These are phyloP conservation scores for Apostasia shenzhenica DNA, from an alignment of 106 monocot species.

Conservation along the genomic window DNA sequence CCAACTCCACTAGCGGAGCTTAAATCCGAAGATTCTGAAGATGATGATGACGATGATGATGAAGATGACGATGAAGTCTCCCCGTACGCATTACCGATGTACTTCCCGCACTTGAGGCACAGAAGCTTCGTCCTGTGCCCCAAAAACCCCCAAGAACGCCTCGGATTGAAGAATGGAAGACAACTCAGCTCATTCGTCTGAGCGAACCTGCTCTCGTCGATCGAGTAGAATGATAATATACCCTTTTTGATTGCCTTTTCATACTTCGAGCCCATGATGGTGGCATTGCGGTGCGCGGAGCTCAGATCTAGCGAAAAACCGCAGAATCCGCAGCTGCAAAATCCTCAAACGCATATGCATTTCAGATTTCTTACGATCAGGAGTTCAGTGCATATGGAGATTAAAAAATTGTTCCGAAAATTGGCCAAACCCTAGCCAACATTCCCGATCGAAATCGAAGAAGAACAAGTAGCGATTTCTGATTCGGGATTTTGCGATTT, in stretches of 20 bases:
- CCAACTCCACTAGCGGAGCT: not conserved
- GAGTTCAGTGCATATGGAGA: not conserved
- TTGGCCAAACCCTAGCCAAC: not conserved
- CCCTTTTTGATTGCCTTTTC: slow-evolving; percentile 48
- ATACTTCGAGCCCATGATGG: slow-evolving; percentile 44
- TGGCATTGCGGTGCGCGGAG: slow-evolving; percentile 37
- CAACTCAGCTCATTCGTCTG: slow-evolving; percentile 37
- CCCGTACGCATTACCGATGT: slow-evolving; percentile 17
- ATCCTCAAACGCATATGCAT: not conserved
- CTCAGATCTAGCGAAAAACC: slow-evolving; percentile 51
- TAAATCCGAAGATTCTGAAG: not conserved
- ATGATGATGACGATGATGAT: not conserved
- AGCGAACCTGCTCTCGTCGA: slow-evolving; percentile 54
- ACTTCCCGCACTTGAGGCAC: slow-evolving; percentile 40
- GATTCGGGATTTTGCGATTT: too few species aligned
- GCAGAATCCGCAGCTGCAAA: slow-evolving; percentile 59
- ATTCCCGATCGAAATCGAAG: too few species aligned
- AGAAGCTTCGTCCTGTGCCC: slow-evolving; percentile 34
- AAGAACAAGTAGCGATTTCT: too few species aligned
- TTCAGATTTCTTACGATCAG: not conserved
- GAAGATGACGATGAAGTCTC: not conserved
- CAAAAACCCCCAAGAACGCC: slow-evolving; percentile 44
- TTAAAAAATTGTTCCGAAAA: not conserved
- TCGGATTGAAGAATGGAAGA: slow-evolving; percentile 36
- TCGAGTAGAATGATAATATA: slow-evolving; percentile 31